Conservation (phyloP, 2,329 filamentous ascomycete genomes). For the Periglandula ipomoeae region DNA sequence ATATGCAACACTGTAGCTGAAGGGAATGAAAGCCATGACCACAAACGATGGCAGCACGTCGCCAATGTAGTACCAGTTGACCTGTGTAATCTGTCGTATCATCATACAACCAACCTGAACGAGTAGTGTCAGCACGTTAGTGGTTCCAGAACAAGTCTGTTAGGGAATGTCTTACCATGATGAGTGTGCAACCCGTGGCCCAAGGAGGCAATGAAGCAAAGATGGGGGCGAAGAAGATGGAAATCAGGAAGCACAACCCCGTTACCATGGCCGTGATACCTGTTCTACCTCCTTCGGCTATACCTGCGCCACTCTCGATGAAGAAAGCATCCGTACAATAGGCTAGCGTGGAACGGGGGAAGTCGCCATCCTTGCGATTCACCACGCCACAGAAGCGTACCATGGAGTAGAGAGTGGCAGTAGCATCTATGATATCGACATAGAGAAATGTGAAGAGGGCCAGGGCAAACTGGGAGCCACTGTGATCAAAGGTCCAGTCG, state of each 20-base stretch:
- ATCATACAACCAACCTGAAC: constrained; percentile 63
- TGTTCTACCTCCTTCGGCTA: constrained; percentile 65
- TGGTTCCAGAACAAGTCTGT: neutral
- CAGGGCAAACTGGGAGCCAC: constrained; percentile 54
- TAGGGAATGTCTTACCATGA: constrained; percentile 38
- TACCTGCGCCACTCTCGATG: constrained; percentile 67
- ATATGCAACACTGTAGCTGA: constrained; percentile 71
- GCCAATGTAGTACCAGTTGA: constrained; percentile 71
- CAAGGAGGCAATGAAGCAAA: constrained; percentile 70
- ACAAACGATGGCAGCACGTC: constrained; percentile 69
- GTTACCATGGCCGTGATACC: constrained; percentile 62
- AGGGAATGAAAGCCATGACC: constrained; percentile 66
- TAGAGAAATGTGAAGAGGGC: constrained; percentile 72
- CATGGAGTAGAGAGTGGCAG: constrained; percentile 74
- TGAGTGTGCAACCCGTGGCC: constrained; percentile 66
- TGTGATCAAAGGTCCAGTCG: constrained; percentile 52
- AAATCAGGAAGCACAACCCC: constrained; percentile 60
- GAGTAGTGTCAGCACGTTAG: neutral
- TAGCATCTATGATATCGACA: constrained; percentile 71
- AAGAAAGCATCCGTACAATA: constrained; percentile 64
- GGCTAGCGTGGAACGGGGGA: constrained; percentile 74
- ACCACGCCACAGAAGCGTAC: constrained; percentile 62
- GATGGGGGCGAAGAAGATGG: constrained; percentile 67
- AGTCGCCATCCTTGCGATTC: constrained; percentile 62
- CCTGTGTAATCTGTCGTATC: constrained; percentile 63